Evolutionary conservation across 1,284 basidiomycete species (phyloP).

Genomic region (Ceratobasidium sp.): DNA sequence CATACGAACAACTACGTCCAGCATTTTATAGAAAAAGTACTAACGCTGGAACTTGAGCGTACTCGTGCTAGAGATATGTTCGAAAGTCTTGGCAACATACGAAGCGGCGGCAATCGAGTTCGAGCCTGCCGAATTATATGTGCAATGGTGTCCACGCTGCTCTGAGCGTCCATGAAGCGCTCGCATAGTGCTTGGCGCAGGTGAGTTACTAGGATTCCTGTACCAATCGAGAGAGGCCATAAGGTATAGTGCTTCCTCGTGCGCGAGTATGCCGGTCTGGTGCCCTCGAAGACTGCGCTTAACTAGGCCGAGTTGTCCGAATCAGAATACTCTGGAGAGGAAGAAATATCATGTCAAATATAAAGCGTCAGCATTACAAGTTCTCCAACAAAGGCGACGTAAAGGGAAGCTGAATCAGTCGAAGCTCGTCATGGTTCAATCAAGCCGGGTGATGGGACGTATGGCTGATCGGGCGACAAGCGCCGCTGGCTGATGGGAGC

Average conservation of each 20-base stretch:
- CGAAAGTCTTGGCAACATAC: slow-evolving; percentile 9
- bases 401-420: too few species aligned
- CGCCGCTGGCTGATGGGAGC: too few species aligned
- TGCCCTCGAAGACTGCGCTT: neutral
- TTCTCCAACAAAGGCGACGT: too few species aligned
- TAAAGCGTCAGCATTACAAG: neutral
- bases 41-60: too few species aligned
- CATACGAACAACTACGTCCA: neutral
- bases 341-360: too few species aligned
- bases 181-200: neutral
- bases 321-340: neutral
- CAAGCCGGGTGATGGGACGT: too few species aligned
- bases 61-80: neutral
- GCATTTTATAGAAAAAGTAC: neutral
- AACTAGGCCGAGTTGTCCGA: slow-evolving; percentile 16
- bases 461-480: too few species aligned
- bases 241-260: slow-evolving; percentile 1
- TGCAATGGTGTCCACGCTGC: neutral
- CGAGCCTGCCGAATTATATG: slow-evolving; percentile 1
- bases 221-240: neutral
- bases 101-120: slow-evolving; percentile 15
- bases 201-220: neutral
- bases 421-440: too few species aligned
- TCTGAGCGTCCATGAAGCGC: neutral
- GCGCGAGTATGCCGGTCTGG: neutral